phyloP scores from a whole-genome alignment of 1,139 yeast species.

The Pichia cactophila region DNA sequence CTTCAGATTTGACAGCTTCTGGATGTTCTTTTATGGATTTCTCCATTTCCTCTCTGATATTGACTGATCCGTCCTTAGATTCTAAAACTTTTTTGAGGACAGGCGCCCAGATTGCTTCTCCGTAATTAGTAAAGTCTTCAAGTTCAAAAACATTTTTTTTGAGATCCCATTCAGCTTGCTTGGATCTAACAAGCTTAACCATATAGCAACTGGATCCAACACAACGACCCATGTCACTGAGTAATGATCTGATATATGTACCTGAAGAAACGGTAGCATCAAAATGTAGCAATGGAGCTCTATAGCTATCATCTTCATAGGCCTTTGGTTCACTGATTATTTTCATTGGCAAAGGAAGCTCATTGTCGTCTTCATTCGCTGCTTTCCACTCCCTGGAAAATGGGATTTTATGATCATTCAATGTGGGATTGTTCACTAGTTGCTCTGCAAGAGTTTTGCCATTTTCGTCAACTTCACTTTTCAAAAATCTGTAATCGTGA shows the following conservation, averaged over 20 bases:
- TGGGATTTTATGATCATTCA: slow-evolving; percentile 54
- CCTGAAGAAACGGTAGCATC: slow-evolving; percentile 86
- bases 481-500: slow-evolving; percentile 48
- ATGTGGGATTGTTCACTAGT: slow-evolving; percentile 48
- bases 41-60: slow-evolving; percentile 28
- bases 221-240: slow-evolving; percentile 84
- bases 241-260: slow-evolving; percentile 82
- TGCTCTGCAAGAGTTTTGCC: slow-evolving; percentile 36
- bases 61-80: slow-evolving; percentile 31
- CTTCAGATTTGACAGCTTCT: slow-evolving; percentile 9
- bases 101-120: slow-evolving; percentile 60
- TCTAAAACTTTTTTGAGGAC: slow-evolving; percentile 45
- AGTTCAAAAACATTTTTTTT: slow-evolving; percentile 55
- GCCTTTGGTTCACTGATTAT: slow-evolving; percentile 22
- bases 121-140: slow-evolving; percentile 53
- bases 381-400: slow-evolving; percentile 48
- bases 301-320: slow-evolving; percentile 27
- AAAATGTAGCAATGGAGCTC: slow-evolving; percentile 64
- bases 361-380: slow-evolving; percentile 29
- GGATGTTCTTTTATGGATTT: slow-evolving; percentile 14
- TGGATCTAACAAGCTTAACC: slow-evolving; percentile 69
- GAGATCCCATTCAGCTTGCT: slow-evolving; percentile 80
- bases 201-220: slow-evolving; percentile 79
- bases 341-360: slow-evolving; percentile 26
- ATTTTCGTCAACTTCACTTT: slow-evolving; percentile 45